Base-by-base conservation (phyloP, 2,329 filamentous ascomycete genomes). In the Curvularia sp. region DNA sequence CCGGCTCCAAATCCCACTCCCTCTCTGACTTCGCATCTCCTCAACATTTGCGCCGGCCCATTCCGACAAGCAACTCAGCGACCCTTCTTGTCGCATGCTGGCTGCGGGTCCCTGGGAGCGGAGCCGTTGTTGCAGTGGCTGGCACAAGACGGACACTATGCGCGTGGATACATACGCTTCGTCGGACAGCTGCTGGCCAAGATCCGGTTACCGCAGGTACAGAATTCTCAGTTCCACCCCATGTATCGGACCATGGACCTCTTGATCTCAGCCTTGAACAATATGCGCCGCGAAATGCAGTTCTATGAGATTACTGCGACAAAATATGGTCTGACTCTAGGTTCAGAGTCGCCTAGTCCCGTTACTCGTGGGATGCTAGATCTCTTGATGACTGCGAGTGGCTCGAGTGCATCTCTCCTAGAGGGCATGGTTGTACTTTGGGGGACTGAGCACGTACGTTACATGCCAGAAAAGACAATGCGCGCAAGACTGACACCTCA, bases 361-460 rank as follows among this genome's bases (percentile, higher is more conserved):
- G 81, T 84, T 38, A 86, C 84, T 0, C 79, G 80, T 49, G 82
- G 81, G 6, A 82, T 86, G 64, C 77, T 85, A n/a, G 84, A 86
- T 69, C 75, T 87, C 19, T 83, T 91, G 4, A 83, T 87, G 55
- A 82, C 80, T n/a, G 82, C 82, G 3, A 80, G 84, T 12, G 81
- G 81, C 49, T 77, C 82, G 0, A 80, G 79, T 7, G 79, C 80
- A 2, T 81, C 77, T 1, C 71, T 91, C 69, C 77, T 93, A 2
- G 89, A 92, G 71, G 89, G 87, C 5, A 80, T 91, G 60, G 83
- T 91, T 2, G 82, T 91, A n/a, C 83, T 93, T 23, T 93, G 89
- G 87, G 87, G 86, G n/a, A 92, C 88, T 1, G 90, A 94, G 77
- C 86, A 83, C 63, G 80, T 81, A 76, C 45, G 78, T 71, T 18